These are phyloP conservation scores for Acanthamoeba lenticulata DNA, from an alignment of 208 protist species.

Conservation along the genomic window DNA sequence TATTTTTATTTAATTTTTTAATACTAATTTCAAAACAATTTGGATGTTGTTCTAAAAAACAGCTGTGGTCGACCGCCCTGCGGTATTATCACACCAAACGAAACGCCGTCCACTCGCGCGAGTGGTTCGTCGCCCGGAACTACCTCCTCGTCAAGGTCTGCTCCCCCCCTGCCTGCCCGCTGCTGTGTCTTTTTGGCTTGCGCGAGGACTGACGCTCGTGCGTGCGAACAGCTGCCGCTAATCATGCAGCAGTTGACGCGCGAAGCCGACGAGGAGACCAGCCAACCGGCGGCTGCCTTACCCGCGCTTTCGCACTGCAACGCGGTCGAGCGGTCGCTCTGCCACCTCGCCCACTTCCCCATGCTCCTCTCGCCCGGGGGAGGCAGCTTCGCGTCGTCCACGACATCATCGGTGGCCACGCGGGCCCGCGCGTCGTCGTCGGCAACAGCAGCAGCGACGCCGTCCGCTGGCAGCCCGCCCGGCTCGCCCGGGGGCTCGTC, in stretches of 20 bases:
- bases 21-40: too few species aligned
- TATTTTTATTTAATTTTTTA: too few species aligned
- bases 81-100: not conserved
- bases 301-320: not conserved
- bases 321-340: not conserved
- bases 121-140: not conserved
- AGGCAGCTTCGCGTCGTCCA: not conserved
- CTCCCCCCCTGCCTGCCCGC: not conserved
- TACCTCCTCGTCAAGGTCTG: slow-evolving; percentile 10
- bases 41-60: not conserved
- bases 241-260: not conserved
- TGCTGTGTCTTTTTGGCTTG: not conserved
- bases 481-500: not conserved
- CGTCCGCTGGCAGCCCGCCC: not conserved
- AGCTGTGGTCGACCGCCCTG: not conserved
- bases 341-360: not conserved
- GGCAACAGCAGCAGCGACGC: not conserved
- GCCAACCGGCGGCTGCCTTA: not conserved
- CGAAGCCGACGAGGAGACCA: not conserved
- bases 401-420: not conserved
- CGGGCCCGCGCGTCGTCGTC: not conserved
- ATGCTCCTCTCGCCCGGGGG: not conserved
- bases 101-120: not conserved
- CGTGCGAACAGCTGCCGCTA: not conserved
- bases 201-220: not conserved